Conservation (phyloP, 192 early-diverging fungal species). For the Backusella parvicylindrica region DNA sequence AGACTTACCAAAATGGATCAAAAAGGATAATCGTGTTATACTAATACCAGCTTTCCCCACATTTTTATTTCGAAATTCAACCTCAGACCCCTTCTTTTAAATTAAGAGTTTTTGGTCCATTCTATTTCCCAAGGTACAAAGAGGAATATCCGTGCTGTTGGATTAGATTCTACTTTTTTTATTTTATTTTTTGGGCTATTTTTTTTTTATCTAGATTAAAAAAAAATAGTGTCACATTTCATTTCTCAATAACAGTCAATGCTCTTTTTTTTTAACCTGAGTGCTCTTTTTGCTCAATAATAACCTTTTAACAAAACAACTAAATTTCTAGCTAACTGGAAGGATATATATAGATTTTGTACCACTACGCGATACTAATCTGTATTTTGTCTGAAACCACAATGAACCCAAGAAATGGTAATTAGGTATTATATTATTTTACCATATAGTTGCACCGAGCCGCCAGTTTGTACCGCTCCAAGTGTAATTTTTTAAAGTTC, state of each 20-base stretch:
- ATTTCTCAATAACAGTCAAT: not conserved
- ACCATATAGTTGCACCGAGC: not conserved
- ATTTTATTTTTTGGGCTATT: not conserved
- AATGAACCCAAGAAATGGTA: not conserved
- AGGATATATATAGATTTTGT: not conserved
- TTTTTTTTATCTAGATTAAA: not conserved
- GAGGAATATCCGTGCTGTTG: not conserved
- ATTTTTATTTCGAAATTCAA: not conserved
- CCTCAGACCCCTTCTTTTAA: not conserved
- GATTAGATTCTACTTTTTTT: not conserved
- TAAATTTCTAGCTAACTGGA: not conserved
- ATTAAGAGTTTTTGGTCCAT: not conserved
- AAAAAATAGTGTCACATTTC: not conserved
- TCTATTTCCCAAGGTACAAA: constrained; percentile 3
- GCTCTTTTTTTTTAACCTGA: not conserved
- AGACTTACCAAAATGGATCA: not conserved
- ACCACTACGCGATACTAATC: not conserved
- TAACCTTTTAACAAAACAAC: not conserved
- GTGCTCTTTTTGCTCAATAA: not conserved
- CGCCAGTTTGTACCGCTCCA: not conserved
- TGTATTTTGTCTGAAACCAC: not conserved
- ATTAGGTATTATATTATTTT: not conserved
- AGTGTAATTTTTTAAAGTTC: not conserved
- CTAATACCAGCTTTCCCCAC: not conserved
- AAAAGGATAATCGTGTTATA: not conserved